A percentile compares a stretch with the other conserved stretches of the same genome.
Evolutionary conservation across 129 eudicot species (phyloP).

Genomic region (Helichrysum umbraculigerum): DNA sequence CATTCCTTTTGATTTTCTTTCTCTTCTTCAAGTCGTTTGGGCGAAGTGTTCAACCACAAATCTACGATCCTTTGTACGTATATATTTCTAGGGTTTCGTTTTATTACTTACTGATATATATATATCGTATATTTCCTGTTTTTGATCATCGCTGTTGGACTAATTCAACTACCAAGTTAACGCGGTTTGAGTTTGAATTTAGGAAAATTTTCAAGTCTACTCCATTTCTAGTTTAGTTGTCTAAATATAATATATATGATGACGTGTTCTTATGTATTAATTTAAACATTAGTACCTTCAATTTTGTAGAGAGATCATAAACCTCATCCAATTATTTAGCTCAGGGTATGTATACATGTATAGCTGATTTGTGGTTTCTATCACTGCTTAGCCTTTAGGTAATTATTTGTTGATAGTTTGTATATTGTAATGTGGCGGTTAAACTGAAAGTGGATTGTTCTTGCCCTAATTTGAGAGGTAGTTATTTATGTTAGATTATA

Average conservation of each 20-base stretch:
- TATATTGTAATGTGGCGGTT: slow-evolving; percentile 27
- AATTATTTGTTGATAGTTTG: slow-evolving; percentile 10
- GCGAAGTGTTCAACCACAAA: slow-evolving; percentile 26
- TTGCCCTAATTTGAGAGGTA: slow-evolving; percentile 10
- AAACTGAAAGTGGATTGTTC: slow-evolving; percentile 4
- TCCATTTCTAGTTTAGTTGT: not conserved
- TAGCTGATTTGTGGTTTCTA: not conserved
- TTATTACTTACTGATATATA: not conserved
- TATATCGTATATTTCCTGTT: not conserved
- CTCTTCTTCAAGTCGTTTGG: not conserved
- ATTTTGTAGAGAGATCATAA: slow-evolving; percentile 23
- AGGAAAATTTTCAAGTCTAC: slow-evolving; percentile 1
- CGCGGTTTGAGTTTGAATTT: slow-evolving; percentile 23
- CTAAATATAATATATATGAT: not conserved
- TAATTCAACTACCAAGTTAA: slow-evolving; percentile 23
- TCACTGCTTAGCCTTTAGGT: slow-evolving; percentile 4
- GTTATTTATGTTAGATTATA: too few relatives aligned
- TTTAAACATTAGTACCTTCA: slow-evolving; percentile 12
- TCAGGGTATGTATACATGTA: not conserved
- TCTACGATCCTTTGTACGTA: slow-evolving; percentile 17
- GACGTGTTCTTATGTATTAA: not conserved
- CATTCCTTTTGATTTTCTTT: not conserved
- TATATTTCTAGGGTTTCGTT: slow-evolving; percentile 33
- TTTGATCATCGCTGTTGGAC: slow-evolving; percentile 20
- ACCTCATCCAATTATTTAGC: slow-evolving; percentile 12